These are phyloP conservation scores for Rosa lucieae DNA, from an alignment of 306 rosid species.

Conservation along the genomic window DNA sequence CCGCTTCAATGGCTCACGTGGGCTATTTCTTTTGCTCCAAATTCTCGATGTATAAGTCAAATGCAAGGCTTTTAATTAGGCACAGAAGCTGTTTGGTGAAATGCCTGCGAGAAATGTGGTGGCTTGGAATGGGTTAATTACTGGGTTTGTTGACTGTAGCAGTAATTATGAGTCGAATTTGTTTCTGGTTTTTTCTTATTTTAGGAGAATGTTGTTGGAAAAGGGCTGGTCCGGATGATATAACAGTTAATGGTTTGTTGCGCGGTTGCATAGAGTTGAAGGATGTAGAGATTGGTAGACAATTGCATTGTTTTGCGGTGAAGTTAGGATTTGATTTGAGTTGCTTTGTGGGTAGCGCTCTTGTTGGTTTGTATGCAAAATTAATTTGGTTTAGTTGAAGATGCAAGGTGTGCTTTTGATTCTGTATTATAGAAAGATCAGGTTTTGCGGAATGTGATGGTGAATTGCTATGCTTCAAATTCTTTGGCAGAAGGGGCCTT, in stretches of 20 bases:
- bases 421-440: conserved; percentile 42
- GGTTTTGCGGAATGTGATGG: conserved; percentile 84
- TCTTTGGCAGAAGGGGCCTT: conserved; percentile 42
- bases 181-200: conserved; percentile 39
- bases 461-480: conserved; percentile 57
- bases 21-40: conserved; percentile 40
- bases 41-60: conserved; percentile 48
- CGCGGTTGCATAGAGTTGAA: conserved; percentile 45
- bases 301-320: conserved; percentile 57
- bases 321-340: conserved; percentile 56
- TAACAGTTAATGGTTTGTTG: conserved; percentile 55
- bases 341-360: conserved; percentile 60
- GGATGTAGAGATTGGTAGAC: conserved; percentile 49
- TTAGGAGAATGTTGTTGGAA: conserved; percentile 59
- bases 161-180: conserved; percentile 15
- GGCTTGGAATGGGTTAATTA: conserved; percentile 62
- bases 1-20: conserved; percentile 33
- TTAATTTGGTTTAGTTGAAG: conserved; percentile 49
- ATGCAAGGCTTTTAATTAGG: conserved; percentile 39
- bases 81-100: conserved; percentile 62
- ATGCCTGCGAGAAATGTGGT: conserved; percentile 66
- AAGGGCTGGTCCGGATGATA: conserved; percentile 47
- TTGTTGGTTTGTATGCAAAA: conserved; percentile 56
- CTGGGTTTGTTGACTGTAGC: conserved; percentile 41
- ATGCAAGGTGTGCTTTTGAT: conserved; percentile 54